Evolutionary conservation across 2,329 filamentous ascomycete genomes (phyloP).

Genomic region (Fusarium udum): DNA sequence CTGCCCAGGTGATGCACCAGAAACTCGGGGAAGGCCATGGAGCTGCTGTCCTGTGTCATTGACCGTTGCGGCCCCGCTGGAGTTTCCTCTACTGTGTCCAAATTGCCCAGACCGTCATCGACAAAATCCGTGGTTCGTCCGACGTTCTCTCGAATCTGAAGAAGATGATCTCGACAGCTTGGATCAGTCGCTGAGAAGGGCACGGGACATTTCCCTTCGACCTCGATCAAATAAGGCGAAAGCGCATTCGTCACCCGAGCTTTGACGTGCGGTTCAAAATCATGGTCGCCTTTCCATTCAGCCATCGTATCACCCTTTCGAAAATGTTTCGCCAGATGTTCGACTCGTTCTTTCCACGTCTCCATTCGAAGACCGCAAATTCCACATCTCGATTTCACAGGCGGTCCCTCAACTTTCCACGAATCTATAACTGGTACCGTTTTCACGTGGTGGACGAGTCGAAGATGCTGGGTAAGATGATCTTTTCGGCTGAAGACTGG

Average conservation of each 20-base stretch:
- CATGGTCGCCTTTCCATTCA: slow-evolving; percentile 44
- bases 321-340: slow-evolving; percentile 45
- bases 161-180: slow-evolving; percentile 34
- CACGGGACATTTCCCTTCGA: slow-evolving; percentile 33
- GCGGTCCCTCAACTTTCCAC: slow-evolving; percentile 42
- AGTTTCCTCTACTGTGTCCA: neutral
- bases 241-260: slow-evolving; percentile 38
- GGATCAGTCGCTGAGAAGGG: slow-evolving; percentile 44
- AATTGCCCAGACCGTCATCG: neutral
- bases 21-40: slow-evolving; percentile 24
- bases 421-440: slow-evolving; percentile 51
- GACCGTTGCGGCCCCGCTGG: neutral
- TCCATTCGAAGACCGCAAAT: slow-evolving; percentile 41
- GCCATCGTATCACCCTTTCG: slow-evolving; percentile 41
- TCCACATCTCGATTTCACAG: slow-evolving; percentile 44
- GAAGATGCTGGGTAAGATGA: slow-evolving; percentile 46
- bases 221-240: slow-evolving; percentile 42
- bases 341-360: slow-evolving; percentile 42
- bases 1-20: slow-evolving; percentile 32
- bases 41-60: neutral
- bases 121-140: neutral
- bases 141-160: slow-evolving; percentile 21
- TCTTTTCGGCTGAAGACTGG: slow-evolving; percentile 45
- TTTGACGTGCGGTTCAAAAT: slow-evolving; percentile 38
- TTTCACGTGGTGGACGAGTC: slow-evolving; percentile 48